Percentiles rank a stretch among this genome's conserved stretches.
Evolutionary conservation across 192 early-diverging fungal genomes (phyloP).

Genomic region (Cetraspora pellucida): DNA sequence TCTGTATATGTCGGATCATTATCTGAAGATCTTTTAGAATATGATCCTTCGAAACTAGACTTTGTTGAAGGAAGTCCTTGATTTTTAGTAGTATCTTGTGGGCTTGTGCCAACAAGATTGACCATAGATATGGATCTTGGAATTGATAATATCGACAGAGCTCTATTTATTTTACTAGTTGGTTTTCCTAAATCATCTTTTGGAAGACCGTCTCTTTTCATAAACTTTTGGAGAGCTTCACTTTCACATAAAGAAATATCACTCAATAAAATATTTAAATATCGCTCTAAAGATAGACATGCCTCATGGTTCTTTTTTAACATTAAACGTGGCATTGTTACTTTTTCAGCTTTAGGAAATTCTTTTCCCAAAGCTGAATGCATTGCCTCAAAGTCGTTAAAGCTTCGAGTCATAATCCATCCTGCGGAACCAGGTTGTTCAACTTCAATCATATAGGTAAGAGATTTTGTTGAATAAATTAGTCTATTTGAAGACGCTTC

Average conservation of each 20-base stretch:
- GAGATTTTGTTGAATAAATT: constrained; percentile 15
- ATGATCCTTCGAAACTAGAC: background rate
- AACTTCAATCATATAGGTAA: constrained; percentile 27
- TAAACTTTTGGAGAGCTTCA: constrained; percentile 23
- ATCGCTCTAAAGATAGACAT: constrained; percentile 16
- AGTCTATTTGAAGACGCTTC: constrained; percentile 4
- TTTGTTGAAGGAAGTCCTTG: background rate
- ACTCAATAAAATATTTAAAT: constrained; percentile 26
- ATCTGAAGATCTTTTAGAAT: background rate
- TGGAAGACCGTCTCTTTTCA: constrained; percentile 27
- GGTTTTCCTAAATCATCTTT: background rate
- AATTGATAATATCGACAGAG: constrained; percentile 8
- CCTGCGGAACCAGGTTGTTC: constrained; percentile 30
- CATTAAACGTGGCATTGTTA: constrained; percentile 24
- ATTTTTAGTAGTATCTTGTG: background rate
- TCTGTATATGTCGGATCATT: background rate
- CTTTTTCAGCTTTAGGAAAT: constrained; percentile 29
- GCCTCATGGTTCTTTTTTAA: constrained; percentile 22
- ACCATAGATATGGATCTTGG: constrained; percentile 29
- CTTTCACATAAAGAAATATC: constrained; percentile 10
- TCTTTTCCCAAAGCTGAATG: background rate
- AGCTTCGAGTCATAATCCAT: constrained; percentile 30
- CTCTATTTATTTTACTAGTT: background rate
- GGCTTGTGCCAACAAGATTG: background rate
- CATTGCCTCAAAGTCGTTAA: constrained; percentile 17